Conservation (phyloP, 176 grass and related monocot genomes). For the Triticum urartu region DNA sequence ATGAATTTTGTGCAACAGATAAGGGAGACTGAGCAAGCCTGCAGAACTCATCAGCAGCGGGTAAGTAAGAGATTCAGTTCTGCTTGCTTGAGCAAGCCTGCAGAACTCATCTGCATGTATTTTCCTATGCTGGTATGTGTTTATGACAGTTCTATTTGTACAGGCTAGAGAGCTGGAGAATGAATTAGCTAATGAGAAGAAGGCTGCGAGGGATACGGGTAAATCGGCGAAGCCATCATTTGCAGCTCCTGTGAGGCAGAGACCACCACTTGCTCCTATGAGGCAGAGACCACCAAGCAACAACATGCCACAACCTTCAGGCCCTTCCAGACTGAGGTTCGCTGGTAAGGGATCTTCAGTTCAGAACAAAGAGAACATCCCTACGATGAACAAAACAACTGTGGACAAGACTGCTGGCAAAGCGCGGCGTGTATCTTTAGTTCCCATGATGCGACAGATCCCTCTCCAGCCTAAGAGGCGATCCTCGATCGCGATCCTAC, state of each 20-base stretch:
- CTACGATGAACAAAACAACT: constrained; percentile 27
- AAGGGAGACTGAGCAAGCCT: constrained; percentile 69
- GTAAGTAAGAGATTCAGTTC: constrained; percentile 40
- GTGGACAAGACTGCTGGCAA: constrained; percentile 44
- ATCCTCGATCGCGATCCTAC: constrained; percentile 60
- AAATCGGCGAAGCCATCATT: constrained; percentile 66
- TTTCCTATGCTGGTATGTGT: not conserved
- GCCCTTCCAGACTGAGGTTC: constrained; percentile 43
- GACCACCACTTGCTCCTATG: constrained; percentile 41
- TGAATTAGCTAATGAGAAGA: constrained; percentile 61
- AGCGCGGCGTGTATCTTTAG: constrained; percentile 63
- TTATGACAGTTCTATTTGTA: constrained; percentile 19
- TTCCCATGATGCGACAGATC: constrained; percentile 48
- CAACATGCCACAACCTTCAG: constrained; percentile 28
- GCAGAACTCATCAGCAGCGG: constrained; percentile 66
- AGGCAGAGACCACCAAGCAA: constrained; percentile 63
- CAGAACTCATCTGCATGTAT: not conserved
- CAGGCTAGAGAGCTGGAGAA: constrained; percentile 88
- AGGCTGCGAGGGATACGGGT: constrained; percentile 35
- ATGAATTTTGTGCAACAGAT: constrained; percentile 44
- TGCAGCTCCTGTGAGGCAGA: constrained; percentile 20
- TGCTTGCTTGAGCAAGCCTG: constrained; percentile 1
- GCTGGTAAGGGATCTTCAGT: constrained; percentile 9
- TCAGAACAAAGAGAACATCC: constrained; percentile 77
- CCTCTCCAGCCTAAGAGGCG: constrained; percentile 69